Evolutionary conservation across 2,329 filamentous ascomycete species (phyloP).

Genomic region (Blastomyces silverae): DNA sequence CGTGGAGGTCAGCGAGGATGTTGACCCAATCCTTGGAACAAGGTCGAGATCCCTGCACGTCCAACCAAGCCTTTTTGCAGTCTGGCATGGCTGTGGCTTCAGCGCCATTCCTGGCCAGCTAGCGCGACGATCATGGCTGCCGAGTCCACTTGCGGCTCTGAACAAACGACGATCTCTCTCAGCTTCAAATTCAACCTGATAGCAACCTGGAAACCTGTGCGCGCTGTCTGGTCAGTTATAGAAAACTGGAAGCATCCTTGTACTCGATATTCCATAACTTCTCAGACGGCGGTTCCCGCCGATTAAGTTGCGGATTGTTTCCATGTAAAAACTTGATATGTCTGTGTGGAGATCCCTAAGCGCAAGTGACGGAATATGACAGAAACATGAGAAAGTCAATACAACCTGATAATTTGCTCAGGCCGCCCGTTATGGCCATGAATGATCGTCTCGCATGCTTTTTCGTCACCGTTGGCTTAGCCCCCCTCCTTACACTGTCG

Average conservation of each 20-base stretch:
- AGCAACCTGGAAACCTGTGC: background rate
- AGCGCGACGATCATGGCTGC: background rate
- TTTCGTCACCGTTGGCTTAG: background rate
- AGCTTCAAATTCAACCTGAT: background rate
- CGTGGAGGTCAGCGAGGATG: background rate
- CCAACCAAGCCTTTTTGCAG: background rate
- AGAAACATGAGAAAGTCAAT: background rate
- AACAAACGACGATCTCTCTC: background rate
- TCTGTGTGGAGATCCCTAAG: background rate
- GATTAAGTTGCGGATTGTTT: background rate
- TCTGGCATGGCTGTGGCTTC: background rate
- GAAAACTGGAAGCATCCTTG: background rate
- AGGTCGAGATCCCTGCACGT: background rate
- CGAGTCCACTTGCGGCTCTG: background rate
- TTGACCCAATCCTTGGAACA: background rate
- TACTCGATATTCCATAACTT: background rate
- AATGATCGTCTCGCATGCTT: background rate
- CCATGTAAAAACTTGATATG: background rate
- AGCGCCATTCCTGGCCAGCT: background rate
- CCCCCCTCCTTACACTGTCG: background rate
- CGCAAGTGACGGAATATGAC: background rate
- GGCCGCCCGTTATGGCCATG: background rate
- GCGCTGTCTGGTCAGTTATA: background rate
- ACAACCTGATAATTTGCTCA: background rate
- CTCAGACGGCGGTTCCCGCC: background rate